Conservation (phyloP, 2,329 filamentous ascomycete species). For the Albifimbria verrucaria region DNA sequence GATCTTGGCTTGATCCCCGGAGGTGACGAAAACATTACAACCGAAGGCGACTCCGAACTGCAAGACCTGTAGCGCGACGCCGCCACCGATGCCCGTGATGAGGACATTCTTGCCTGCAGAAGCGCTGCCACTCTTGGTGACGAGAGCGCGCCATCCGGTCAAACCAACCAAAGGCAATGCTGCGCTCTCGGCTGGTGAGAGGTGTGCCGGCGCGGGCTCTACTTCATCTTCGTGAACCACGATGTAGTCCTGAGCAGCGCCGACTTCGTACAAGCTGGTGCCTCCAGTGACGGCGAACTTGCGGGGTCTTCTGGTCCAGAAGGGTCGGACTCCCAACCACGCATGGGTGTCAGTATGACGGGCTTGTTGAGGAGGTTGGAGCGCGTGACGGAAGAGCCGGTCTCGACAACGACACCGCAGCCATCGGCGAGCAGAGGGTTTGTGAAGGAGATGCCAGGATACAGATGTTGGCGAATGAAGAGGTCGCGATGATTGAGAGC, state of each 20-base stretch:
- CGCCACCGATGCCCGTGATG: conserved; percentile 88
- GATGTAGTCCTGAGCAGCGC: conserved; percentile 73
- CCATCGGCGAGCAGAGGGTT: conserved; percentile 81
- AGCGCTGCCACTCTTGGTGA: conserved; percentile 70
- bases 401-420: conserved; percentile 66
- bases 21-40: conserved; percentile 78
- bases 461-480: conserved; percentile 89
- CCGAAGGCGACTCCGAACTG: conserved; percentile 75
- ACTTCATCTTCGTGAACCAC: conserved; percentile 68
- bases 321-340: conserved; percentile 70
- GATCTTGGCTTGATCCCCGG: conserved; percentile 72
- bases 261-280: conserved; percentile 57
- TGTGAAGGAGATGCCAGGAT: conserved; percentile 79
- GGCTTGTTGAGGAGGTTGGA: conserved; percentile 53
- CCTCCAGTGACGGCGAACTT: conserved; percentile 67
- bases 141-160: conserved; percentile 83
- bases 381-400: conserved; percentile 47
- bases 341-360: conserved; percentile 75
- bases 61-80: conserved; percentile 79
- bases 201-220: conserved; percentile 70
- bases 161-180: conserved; percentile 81
- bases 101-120: conserved; percentile 69
- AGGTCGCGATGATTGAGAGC: conserved; percentile 94
- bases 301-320: conserved; percentile 67
- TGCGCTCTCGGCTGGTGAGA: conserved; percentile 72